Evolutionary conservation across 2,329 filamentous ascomycete species (phyloP).

Genomic region (Diaporthe helianthi): DNA sequence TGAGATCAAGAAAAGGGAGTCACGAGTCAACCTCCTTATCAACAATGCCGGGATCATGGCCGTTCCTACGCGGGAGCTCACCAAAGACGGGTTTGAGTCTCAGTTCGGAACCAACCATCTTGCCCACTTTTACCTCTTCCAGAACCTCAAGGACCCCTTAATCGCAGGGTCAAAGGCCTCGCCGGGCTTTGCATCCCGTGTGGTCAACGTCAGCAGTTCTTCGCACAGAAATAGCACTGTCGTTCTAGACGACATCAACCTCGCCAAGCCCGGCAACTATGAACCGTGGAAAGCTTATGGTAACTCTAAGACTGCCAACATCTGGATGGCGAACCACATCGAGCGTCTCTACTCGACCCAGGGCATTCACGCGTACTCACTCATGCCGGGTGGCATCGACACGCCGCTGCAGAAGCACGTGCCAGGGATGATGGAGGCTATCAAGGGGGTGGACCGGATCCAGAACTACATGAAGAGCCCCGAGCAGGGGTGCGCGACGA

Average conservation of each 20-base stretch:
- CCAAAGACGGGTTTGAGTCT: conserved; percentile 54
- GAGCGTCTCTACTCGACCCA: conserved; percentile 50
- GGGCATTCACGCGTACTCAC: conserved; percentile 49
- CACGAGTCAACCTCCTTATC: conserved; percentile 44
- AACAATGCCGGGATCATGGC: conserved; percentile 55
- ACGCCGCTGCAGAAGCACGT: conserved; percentile 42
- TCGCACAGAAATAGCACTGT: conserved; percentile 47
- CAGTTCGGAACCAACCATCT: conserved; percentile 61
- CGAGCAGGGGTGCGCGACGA: conserved; percentile 53
- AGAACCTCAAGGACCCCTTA: conserved; percentile 53
- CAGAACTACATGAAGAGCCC: conserved; percentile 41
- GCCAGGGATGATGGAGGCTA: conserved; percentile 32
- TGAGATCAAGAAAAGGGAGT: conserved; percentile 40
- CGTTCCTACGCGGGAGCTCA: conserved; percentile 42
- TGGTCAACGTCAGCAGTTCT: conserved; percentile 52
- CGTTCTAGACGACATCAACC: conserved; percentile 50
- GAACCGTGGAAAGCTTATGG: conserved; percentile 48
- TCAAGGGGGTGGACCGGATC: conserved; percentile 33
- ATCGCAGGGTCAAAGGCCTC: conserved; percentile 47
- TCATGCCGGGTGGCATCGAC: conserved; percentile 54
- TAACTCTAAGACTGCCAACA: conserved; percentile 53
- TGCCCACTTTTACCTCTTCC: conserved; percentile 59
- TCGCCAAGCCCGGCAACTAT: conserved; percentile 44
- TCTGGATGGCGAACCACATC: conserved; percentile 55
- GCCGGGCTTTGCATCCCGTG: conserved; percentile 48